Base-by-base conservation (phyloP, 2,329 filamentous ascomycete genomes). In the Catunica adiposa region DNA sequence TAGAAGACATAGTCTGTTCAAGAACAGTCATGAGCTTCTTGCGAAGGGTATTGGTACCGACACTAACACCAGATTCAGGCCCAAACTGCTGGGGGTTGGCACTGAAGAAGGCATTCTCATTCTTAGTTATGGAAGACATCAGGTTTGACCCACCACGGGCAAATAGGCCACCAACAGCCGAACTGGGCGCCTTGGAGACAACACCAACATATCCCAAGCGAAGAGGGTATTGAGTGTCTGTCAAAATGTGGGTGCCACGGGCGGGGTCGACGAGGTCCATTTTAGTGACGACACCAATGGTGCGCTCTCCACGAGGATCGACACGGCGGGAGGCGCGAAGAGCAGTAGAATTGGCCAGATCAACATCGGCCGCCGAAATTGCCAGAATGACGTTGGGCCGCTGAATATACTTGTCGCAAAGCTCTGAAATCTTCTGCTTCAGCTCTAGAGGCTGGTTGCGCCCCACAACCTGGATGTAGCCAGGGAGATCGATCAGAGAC, bases 361-460 rank as follows among this genome's bases (percentile, higher is more conserved):
- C 92, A 17, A 98, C 92, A 68, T 98, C 92, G 23, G 92, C 92
- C 1, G 94, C 92, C 1, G 94, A 98, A 60, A 98, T 97, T 40
- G 92, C 92, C 6, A 98, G 76, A 60, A 98, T 96, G 62, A 98
- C 84, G 65, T 98, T 98, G 0, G 94, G 92, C 4, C 89, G 73
- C 65, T 94, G 87, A 53, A 98, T 98, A 65, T 98, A 98, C 71
- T 95, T 97, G 69, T 98, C 92, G 66, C 92, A 98, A 11, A 98
- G 80, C 63, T 96, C 89, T 1, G 86, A 80, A 60, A 98, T 98
- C 71, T 94, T 96, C 64, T 94, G 86, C 70, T 97, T 97, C 55
- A 98, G 73, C 68, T 96, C 84, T 2, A 84, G 72, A 0, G 92
- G 92, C 64, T 98, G 92, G 62, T 95, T 88, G 54, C 88, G 81